A percentile compares a stretch with the other conserved stretches of the same genome.
phyloP scores from a whole-genome alignment of 2,329 filamentous ascomycete species.

The Colletotrichum echinochloae region DNA sequence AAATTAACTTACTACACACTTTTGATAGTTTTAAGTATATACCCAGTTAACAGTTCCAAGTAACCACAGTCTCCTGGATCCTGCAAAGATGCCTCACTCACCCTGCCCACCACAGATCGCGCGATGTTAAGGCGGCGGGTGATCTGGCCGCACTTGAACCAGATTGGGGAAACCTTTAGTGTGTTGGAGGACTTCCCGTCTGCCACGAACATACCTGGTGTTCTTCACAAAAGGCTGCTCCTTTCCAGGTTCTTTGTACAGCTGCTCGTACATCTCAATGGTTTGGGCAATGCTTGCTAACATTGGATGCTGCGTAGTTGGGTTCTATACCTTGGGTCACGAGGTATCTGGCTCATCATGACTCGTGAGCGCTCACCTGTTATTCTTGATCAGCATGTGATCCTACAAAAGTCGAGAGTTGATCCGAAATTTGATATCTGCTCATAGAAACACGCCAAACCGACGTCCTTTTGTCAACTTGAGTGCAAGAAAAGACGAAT shows the following conservation, averaged over 20 bases:
- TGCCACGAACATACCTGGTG: conserved; percentile 50
- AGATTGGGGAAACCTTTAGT: conserved; percentile 24
- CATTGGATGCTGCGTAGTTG: conserved; percentile 60
- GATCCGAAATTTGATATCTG: conserved; percentile 58
- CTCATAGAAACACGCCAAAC: conserved; percentile 47
- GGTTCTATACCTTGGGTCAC: conserved; percentile 61
- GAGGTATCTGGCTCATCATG: conserved; percentile 54
- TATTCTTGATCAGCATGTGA: conserved; percentile 10
- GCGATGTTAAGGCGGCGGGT: no score
- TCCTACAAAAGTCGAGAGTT: not conserved
- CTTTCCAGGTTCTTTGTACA: conserved; percentile 60
- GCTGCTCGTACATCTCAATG: conserved; percentile 58
- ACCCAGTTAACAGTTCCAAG: no score
- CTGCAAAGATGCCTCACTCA: no score
- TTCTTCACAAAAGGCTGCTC: conserved; percentile 62
- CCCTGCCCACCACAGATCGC: no score
- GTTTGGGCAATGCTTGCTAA: conserved; percentile 61
- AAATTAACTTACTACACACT: no score
- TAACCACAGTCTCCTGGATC: no score
- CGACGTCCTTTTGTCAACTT: conserved; percentile 57
- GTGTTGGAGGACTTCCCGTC: conserved; percentile 35
- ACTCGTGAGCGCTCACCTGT: conserved; percentile 59
- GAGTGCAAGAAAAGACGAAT: conserved; percentile 38
- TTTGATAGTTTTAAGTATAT: no score
- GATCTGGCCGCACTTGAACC: not conserved